A percentile compares a stretch with the other conserved stretches of the same genome.
These are phyloP conservation scores for Talaromyces trachyspermus DNA, from an alignment of 495 filamentous ascomycete genomes.

Conservation along the genomic window DNA sequence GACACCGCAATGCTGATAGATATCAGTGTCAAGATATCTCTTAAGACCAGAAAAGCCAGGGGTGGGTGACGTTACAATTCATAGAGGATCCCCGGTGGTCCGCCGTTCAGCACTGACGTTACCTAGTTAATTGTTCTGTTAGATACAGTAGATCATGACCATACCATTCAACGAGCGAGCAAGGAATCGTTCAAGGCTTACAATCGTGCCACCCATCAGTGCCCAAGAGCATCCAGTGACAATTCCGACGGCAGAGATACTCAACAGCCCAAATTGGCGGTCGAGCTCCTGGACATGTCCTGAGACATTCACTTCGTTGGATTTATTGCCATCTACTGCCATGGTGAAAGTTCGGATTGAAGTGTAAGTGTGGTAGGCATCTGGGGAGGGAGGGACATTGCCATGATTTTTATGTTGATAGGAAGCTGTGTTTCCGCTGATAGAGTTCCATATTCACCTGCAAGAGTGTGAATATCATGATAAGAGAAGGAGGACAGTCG, in stretches of 20 bases:
- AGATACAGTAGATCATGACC: not conserved
- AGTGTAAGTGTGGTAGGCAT: constrained; percentile 12
- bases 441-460: too few species aligned
- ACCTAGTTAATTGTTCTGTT: not conserved
- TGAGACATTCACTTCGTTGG: constrained; percentile 42
- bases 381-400: too few species aligned
- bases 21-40: not conserved
- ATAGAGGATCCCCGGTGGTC: constrained; percentile 45
- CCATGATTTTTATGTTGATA: too few species aligned
- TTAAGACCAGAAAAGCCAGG: not conserved
- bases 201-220: constrained; percentile 48
- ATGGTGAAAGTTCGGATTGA: too few species aligned
- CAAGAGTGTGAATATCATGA: too few species aligned
- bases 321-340: constrained; percentile 14
- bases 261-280: constrained; percentile 51
- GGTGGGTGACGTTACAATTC: constrained; percentile 30
- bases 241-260: constrained; percentile 48
- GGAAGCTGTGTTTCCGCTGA: too few species aligned
- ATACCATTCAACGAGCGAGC: not conserved
- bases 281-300: constrained; percentile 55
- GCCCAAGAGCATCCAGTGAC: constrained; percentile 55
- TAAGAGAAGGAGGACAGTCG: too few species aligned
- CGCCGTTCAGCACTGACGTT: constrained; percentile 38
- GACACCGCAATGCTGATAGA: constrained; percentile 36
- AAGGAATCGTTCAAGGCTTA: constrained; percentile 10